Conservation (phyloP, 306 rosid species). For the Vicia faba region DNA sequence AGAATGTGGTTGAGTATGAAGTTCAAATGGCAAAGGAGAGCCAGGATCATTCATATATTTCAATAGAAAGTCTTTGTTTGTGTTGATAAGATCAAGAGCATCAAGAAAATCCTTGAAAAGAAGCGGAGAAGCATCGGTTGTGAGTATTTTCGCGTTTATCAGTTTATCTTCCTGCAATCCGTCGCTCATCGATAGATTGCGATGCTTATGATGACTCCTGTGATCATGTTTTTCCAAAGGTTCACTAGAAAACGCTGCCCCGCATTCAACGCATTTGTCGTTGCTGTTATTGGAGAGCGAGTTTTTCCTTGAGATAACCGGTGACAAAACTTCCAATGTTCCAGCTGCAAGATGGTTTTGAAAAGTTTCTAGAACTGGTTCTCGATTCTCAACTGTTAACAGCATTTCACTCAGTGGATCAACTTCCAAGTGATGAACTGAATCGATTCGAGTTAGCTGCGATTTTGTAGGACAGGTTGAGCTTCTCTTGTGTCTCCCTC, state of each 20-base stretch:
- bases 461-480: constrained; percentile 55
- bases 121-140: constrained; percentile 53
- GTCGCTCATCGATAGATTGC: background rate
- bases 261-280: constrained; percentile 42
- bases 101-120: constrained; percentile 64
- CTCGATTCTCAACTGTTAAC: constrained; percentile 38
- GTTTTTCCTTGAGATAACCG: constrained; percentile 35
- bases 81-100: constrained; percentile 58
- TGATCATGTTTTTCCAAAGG: background rate
- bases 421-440: constrained; percentile 45
- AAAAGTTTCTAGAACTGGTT: constrained; percentile 29
- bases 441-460: constrained; percentile 23
- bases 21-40: constrained; percentile 49
- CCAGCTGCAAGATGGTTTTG: constrained; percentile 34
- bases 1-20: constrained; percentile 41
- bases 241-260: constrained; percentile 33
- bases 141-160: constrained; percentile 45
- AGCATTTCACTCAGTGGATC: constrained; percentile 43
- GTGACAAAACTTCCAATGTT: constrained; percentile 32
- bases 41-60: constrained; percentile 57
- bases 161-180: constrained; percentile 38
- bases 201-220: constrained; percentile 41
- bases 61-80: constrained; percentile 54
- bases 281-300: constrained; percentile 3
- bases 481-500: constrained; percentile 52